Conservation (phyloP, 2,329 filamentous ascomycete genomes). For the Corinectria fuckeliana region DNA sequence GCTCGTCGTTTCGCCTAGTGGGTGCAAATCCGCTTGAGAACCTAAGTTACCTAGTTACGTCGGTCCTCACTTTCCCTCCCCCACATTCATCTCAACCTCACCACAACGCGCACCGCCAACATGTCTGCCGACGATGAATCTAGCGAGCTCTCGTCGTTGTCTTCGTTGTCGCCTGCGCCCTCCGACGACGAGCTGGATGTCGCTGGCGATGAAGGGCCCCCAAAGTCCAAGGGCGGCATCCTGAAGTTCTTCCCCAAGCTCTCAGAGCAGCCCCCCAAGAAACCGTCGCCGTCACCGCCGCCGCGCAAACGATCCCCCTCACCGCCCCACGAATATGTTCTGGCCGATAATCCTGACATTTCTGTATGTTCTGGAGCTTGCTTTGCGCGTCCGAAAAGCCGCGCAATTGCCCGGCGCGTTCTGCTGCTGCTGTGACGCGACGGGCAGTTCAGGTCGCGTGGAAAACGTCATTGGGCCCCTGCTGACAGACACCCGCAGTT, state of each 20-base stretch:
- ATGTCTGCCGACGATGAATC: constrained; percentile 68
- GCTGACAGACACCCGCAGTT: constrained; percentile 71
- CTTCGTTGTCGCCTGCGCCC: constrained; percentile 53
- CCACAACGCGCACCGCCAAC: constrained; percentile 41
- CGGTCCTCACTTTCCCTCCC: constrained; percentile 42
- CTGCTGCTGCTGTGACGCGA: constrained; percentile 54
- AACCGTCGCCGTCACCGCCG: constrained; percentile 70
- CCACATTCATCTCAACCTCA: constrained; percentile 42
- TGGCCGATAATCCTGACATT: constrained; percentile 91
- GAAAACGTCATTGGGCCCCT: constrained; percentile 38
- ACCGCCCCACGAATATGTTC: constrained; percentile 86
- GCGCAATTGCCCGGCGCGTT: constrained; percentile 45
- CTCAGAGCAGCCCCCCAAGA: constrained; percentile 58
- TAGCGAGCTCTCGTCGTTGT: constrained; percentile 67
- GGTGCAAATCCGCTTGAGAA: constrained; percentile 39
- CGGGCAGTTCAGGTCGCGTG: constrained; percentile 53
- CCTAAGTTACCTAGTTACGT: constrained; percentile 40
- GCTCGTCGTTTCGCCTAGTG: constrained; percentile 41
- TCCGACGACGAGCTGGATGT: constrained; percentile 60
- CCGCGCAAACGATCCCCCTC: constrained; percentile 83
- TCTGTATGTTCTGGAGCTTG: constrained; percentile 72
- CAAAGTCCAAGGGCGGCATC: constrained; percentile 61
- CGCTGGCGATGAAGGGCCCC: constrained; percentile 38
- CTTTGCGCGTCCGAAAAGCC: not conserved
- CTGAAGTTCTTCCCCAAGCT: constrained; percentile 72